phyloP scores from a whole-genome alignment of 192 early-diverging fungal species.

The Coemansia brasiliensis region DNA sequence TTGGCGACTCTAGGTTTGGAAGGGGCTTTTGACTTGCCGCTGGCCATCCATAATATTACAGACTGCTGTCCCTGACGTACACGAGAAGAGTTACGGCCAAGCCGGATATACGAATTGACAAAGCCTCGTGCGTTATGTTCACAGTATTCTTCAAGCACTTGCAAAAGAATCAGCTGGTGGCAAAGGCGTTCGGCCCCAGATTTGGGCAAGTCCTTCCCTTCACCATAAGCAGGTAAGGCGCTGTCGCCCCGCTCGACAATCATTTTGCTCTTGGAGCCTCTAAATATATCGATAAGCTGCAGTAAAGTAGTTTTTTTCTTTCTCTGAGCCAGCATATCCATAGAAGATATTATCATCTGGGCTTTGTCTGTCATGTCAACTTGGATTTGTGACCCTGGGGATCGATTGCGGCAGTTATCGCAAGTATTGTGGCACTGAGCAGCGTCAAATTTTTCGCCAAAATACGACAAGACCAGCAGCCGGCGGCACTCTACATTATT shows the following conservation, averaged over 20 bases:
- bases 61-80: constrained; percentile 54
- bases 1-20: neutral
- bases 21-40: constrained; percentile 15
- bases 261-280: constrained; percentile 63
- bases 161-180: constrained; percentile 62
- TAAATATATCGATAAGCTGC: constrained; percentile 72
- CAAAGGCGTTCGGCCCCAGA: constrained; percentile 72
- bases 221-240: constrained; percentile 56
- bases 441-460: constrained; percentile 78
- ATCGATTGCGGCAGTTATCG: constrained; percentile 76
- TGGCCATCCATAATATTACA: constrained; percentile 47
- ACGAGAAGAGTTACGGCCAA: constrained; percentile 50
- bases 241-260: constrained; percentile 59
- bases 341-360: constrained; percentile 54
- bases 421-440: constrained; percentile 74
- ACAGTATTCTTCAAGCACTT: constrained; percentile 65
- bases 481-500: constrained; percentile 85
- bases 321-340: constrained; percentile 39
- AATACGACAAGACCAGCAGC: constrained; percentile 85
- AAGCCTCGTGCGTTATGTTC: constrained; percentile 66
- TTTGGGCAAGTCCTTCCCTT: constrained; percentile 57
- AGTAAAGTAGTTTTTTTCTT: constrained; percentile 63
- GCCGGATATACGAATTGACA: constrained; percentile 60
- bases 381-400: constrained; percentile 18
- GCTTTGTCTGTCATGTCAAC: constrained; percentile 60